Conservation (phyloP, 768 basidiomycete genomes). For the Lactifluus piperatus region DNA sequence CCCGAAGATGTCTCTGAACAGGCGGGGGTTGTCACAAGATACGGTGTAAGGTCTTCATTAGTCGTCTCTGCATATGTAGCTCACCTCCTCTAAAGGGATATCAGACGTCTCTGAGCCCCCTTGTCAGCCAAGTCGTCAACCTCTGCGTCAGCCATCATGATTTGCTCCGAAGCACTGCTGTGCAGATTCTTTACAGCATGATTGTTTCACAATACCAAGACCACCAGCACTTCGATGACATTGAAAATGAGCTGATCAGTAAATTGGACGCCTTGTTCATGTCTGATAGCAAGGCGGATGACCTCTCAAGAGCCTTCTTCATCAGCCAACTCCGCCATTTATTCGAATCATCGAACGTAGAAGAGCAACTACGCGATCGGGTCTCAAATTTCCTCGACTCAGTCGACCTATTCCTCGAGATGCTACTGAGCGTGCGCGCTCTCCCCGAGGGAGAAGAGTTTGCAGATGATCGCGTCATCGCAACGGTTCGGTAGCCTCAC, state of each 20-base stretch:
- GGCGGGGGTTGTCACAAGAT: slow-evolving; percentile 48
- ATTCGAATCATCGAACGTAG: slow-evolving; percentile 80
- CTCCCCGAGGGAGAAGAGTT: slow-evolving; percentile 91
- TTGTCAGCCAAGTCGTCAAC: slow-evolving; percentile 86
- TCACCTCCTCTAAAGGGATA: slow-evolving; percentile 50
- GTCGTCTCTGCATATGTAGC: slow-evolving; percentile 1
- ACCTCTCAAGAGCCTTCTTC: slow-evolving; percentile 89
- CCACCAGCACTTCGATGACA: slow-evolving; percentile 74
- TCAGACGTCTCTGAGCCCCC: slow-evolving; percentile 70
- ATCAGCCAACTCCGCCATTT: slow-evolving; percentile 80
- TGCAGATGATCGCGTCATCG: slow-evolving; percentile 89
- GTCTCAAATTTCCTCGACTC: slow-evolving; percentile 81
- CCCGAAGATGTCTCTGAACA: slow-evolving; percentile 48
- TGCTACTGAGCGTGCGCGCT: slow-evolving; percentile 78
- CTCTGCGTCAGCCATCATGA: slow-evolving; percentile 95
- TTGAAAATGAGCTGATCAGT: slow-evolving; percentile 88
- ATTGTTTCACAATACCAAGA: slow-evolving; percentile 87
- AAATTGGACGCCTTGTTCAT: slow-evolving; percentile 88
- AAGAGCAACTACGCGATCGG: slow-evolving; percentile 66
- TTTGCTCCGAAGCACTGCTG: slow-evolving; percentile 79
- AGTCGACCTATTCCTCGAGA: slow-evolving; percentile 86
- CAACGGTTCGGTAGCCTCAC: slow-evolving; percentile 46
- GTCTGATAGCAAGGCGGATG: slow-evolving; percentile 85
- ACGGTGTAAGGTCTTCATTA: slow-evolving; percentile 46
- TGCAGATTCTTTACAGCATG: slow-evolving; percentile 92